phyloP scores from a whole-genome alignment of 1,284 basidiomycete genomes.

The Paramarasmius palmivorus region DNA sequence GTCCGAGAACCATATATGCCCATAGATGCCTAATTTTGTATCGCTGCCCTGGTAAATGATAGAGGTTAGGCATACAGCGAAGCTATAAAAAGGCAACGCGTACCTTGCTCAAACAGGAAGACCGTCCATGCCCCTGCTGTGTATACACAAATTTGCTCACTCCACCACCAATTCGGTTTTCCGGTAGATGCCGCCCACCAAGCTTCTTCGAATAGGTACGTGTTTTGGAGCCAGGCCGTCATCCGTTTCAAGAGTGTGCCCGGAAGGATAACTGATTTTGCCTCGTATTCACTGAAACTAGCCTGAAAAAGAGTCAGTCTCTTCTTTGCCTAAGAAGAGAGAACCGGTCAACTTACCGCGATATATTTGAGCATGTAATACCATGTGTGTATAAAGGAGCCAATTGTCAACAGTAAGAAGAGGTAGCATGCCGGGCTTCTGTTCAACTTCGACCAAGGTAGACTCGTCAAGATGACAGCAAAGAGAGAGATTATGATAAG shows the following conservation, averaged over 20 bases:
- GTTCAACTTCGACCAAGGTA: slow-evolving; percentile 18
- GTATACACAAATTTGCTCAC: slow-evolving; percentile 69
- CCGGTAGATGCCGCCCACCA: slow-evolving; percentile 39
- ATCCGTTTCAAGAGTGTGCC: slow-evolving; percentile 33
- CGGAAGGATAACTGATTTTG: slow-evolving; percentile 6
- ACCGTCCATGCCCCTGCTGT: slow-evolving; percentile 67
- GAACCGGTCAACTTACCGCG: slow-evolving; percentile 33
- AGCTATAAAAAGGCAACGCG: slow-evolving; percentile 11
- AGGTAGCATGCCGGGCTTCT: slow-evolving; percentile 17
- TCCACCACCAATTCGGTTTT: slow-evolving; percentile 72
- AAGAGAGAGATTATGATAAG: slow-evolving; percentile 39
- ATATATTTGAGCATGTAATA: slow-evolving; percentile 60
- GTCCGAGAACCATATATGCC: slow-evolving; percentile 77
- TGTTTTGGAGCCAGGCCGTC: slow-evolving; percentile 60
- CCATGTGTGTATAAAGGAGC: slow-evolving; percentile 58
- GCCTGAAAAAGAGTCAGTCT: slow-evolving; percentile 36
- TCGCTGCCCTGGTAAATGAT: slow-evolving; percentile 35
- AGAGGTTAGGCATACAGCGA: not conserved
- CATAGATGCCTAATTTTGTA: slow-evolving; percentile 55
- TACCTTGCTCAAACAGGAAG: slow-evolving; percentile 60
- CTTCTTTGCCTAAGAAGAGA: not conserved
- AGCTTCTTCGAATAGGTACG: slow-evolving; percentile 65
- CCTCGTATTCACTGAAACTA: slow-evolving; percentile 52
- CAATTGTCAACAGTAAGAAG: slow-evolving; percentile 35
- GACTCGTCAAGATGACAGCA: slow-evolving; percentile 33